Base-by-base conservation (phyloP, 179 eudicot genomes). In the Pouteria campechiana region DNA sequence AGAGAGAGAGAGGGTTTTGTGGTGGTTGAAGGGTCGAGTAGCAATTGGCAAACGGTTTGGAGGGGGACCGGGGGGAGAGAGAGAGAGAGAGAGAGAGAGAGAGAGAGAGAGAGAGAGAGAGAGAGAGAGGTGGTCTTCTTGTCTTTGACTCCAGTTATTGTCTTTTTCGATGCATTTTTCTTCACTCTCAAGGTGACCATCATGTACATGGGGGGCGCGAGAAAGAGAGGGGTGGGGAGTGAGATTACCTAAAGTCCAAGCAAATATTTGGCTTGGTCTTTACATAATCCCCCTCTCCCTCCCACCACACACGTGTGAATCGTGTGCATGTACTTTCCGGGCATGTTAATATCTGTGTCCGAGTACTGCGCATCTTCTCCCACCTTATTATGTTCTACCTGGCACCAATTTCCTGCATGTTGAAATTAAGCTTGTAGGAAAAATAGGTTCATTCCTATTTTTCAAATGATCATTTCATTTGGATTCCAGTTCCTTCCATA, bases 171-270 rank as follows among this genome's bases (percentile, higher is more conserved):
- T 45, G 33, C 50, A 60, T 56, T 58, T 63, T 64, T 64, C 75
- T 69, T 69, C 75, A 64, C 70, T 64, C 75, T 59, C 70, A 69
- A 69, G 75, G 66, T 64, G 50, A 64, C 55, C 67, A 69, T 64
- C 70, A 59, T 56, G 53, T 57, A 39, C 50, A 42, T 58, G 40
- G 39, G 33, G 29, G 44, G n/a, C n/a, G 59, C 58, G 36, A 29
- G 21, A 55, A n/a, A n/a, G n/a, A n/a, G n/a, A n/a, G n/a, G n/a
- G n/a, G n/a, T n/a, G n/a, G n/a, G n/a, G n/a, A n/a, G n/a, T n/a
- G n/a, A n/a, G n/a, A n/a, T n/a, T n/a, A n/a, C n/a, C n/a, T n/a
- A n/a, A n/a, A n/a, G n/a, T n/a, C n/a, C n/a, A n/a, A n/a, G n/a
- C n/a, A 29, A 52, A 64, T 34, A 59, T 61, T 61, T 69, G 64